Evolutionary conservation across 345 rosid genomes (phyloP).

Genomic region (Populus euphratica): DNA sequence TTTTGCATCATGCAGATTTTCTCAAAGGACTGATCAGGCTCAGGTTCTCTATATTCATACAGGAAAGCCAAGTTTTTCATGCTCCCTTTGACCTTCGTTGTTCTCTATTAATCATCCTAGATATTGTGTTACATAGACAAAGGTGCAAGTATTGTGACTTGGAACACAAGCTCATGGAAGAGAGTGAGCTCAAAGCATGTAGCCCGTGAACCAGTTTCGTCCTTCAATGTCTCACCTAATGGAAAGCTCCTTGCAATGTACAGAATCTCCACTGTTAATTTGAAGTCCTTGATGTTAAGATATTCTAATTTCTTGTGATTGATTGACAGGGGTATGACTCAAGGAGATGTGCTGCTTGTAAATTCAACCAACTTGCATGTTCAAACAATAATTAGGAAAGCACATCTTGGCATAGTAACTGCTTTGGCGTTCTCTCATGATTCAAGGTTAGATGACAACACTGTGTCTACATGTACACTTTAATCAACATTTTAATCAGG

Average conservation of each 20-base stretch:
- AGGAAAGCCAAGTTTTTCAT: not conserved
- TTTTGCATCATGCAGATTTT: constrained; percentile 78
- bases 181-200: constrained; percentile 55
- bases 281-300: not conserved
- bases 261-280: constrained; percentile 6
- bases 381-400: constrained; percentile 48
- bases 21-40: constrained; percentile 39
- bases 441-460: constrained; percentile 57
- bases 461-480: not conserved
- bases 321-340: constrained; percentile 59
- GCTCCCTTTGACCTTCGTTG: not conserved
- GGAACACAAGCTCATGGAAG: constrained; percentile 67
- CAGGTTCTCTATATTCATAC: constrained; percentile 41
- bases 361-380: constrained; percentile 46
- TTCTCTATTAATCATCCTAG: constrained; percentile 5
- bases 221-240: constrained; percentile 77
- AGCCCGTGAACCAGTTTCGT: constrained; percentile 47
- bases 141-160: constrained; percentile 66
- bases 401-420: constrained; percentile 85
- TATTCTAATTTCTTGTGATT: not conserved
- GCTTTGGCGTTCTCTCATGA: constrained; percentile 74
- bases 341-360: constrained; percentile 64
- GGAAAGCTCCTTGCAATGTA: constrained; percentile 83
- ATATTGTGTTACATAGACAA: constrained; percentile 35
- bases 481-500: not conserved